Evolutionary conservation across 768 basidiomycete species (phyloP).

Genomic region (Russula ochroleuca): DNA sequence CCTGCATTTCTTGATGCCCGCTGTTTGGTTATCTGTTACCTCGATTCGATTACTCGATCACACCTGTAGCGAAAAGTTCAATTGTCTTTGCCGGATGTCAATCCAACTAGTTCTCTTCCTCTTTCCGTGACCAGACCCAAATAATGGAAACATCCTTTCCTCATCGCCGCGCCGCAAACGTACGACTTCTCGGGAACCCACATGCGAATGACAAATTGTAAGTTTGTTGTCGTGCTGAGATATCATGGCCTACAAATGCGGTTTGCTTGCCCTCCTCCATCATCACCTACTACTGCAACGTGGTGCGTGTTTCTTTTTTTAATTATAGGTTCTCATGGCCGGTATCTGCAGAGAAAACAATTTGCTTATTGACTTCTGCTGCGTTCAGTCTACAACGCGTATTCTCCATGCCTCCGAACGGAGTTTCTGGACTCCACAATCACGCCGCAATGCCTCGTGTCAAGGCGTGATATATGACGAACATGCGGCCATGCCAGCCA

Average conservation of each 20-base stretch:
- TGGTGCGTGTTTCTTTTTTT: not conserved
- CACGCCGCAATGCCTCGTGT: not conserved
- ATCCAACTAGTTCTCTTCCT: slow-evolving; percentile 7
- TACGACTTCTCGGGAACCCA: not conserved
- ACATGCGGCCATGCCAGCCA: not conserved
- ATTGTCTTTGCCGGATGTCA: slow-evolving; percentile 11
- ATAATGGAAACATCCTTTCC: not conserved
- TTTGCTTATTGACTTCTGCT: not conserved
- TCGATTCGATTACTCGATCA: slow-evolving; percentile 15
- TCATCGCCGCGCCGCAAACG: not conserved
- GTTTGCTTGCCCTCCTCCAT: not conserved
- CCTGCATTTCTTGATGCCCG: not conserved
- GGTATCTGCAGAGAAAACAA: too few relatives aligned
- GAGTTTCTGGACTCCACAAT: not conserved
- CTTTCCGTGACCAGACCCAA: slow-evolving; percentile 4
- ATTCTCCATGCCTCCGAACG: not conserved
- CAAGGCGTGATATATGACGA: not conserved
- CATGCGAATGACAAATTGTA: not conserved
- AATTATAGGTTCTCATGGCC: not conserved
- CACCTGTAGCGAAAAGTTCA: slow-evolving; percentile 6
- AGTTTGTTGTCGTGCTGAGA: not conserved
- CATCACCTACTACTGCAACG: not conserved
- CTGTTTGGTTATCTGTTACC: slow-evolving; percentile 10
- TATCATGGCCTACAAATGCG: slow-evolving; percentile 1
- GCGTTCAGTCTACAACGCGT: not conserved